phyloP scores from a whole-genome alignment of 2,329 filamentous ascomycete species.

The Xylaria digitata region DNA sequence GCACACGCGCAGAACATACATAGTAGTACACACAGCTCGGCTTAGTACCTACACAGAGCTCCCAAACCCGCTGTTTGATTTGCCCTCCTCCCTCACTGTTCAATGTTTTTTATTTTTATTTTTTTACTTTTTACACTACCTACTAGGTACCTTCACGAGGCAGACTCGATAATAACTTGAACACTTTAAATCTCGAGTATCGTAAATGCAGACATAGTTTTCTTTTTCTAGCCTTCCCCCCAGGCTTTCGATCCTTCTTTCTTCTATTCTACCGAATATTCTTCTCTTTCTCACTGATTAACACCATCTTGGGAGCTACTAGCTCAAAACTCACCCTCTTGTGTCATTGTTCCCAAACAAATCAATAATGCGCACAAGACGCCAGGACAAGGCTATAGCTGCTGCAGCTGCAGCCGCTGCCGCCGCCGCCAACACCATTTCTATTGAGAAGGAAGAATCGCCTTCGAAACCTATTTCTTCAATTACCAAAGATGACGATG shows the following conservation, averaged over 20 bases:
- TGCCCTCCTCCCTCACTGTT: conserved; percentile 32
- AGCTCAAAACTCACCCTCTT: neutral
- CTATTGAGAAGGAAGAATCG: conserved; percentile 19
- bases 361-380: conserved; percentile 40
- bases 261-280: neutral
- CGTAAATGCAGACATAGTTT: neutral
- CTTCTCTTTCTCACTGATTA: neutral
- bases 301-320: conserved; percentile 1
- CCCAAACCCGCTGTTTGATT: conserved; percentile 17
- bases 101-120: too few species aligned
- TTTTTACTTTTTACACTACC: neutral
- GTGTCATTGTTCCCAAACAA: conserved; percentile 1
- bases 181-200: conserved; percentile 7
- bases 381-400: conserved; percentile 34
- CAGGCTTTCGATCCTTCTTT: neutral
- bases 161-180: neutral
- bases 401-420: conserved; percentile 17
- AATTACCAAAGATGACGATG: conserved; percentile 5
- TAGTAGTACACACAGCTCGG: neutral
- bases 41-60: conserved; percentile 12
- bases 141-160: neutral
- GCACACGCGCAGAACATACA: neutral
- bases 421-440: neutral
- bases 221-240: neutral
- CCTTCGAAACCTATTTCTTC: conserved; percentile 18